Evolutionary conservation across 345 rosid genomes (phyloP).

Genomic region (Viola odorata): DNA sequence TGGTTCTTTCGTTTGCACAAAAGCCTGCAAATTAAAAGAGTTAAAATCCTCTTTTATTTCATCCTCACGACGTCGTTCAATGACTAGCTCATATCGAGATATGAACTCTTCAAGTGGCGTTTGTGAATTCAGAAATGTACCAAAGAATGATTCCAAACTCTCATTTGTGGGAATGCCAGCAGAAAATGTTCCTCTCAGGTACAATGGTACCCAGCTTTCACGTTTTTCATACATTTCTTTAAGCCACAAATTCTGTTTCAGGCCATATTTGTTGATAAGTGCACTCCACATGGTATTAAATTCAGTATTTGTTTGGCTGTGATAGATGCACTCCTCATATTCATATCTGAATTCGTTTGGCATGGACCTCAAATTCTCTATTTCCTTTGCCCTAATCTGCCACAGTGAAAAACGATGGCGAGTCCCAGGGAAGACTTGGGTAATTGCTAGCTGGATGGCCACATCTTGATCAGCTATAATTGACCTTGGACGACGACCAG

Average conservation of each 20-base stretch:
- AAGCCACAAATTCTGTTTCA: slow-evolving; percentile 61
- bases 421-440: slow-evolving; percentile 62
- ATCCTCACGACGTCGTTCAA: slow-evolving; percentile 64
- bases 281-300: slow-evolving; percentile 63
- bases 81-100: slow-evolving; percentile 53
- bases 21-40: slow-evolving; percentile 57
- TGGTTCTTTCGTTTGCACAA: slow-evolving; percentile 67
- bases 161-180: slow-evolving; percentile 68
- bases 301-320: slow-evolving; percentile 56
- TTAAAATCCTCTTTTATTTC: slow-evolving; percentile 83
- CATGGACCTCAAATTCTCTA: slow-evolving; percentile 49
- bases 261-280: slow-evolving; percentile 51
- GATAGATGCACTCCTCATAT: slow-evolving; percentile 65
- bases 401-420: slow-evolving; percentile 72
- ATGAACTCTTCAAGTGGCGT: slow-evolving; percentile 59
- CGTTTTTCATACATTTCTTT: slow-evolving; percentile 63
- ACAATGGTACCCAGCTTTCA: slow-evolving; percentile 75
- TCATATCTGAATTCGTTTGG: slow-evolving; percentile 54
- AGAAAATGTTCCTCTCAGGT: slow-evolving; percentile 59
- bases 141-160: slow-evolving; percentile 54
- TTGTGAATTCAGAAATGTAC: slow-evolving; percentile 45
- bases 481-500: slow-evolving; percentile 60
- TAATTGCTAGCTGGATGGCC: slow-evolving; percentile 64
- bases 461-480: slow-evolving; percentile 80
- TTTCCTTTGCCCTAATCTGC: slow-evolving; percentile 65